Evolutionary conservation across 495 filamentous ascomycete genomes (phyloP).

Genomic region (Neurospora tetraspora): DNA sequence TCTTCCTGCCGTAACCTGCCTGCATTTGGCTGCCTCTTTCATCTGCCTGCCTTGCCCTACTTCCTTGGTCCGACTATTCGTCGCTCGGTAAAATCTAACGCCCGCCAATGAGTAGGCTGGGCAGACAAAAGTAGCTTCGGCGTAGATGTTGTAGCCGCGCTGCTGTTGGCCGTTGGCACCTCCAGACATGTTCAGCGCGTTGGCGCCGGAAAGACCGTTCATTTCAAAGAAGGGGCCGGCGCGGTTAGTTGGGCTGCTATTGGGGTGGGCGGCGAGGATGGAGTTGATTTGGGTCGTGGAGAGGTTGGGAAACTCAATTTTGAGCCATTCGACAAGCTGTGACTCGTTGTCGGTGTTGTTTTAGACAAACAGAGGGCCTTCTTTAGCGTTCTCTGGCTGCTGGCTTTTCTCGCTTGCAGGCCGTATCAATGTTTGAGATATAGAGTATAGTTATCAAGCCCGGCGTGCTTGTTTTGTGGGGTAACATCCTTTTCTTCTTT

Average conservation of each 20-base stretch:
- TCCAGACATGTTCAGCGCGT: constrained; percentile 14
- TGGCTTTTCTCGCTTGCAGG: too few species aligned
- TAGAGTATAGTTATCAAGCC: too few species aligned
- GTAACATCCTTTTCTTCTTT: too few species aligned
- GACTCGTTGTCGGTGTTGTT: constrained; percentile 35
- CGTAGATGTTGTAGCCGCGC: constrained; percentile 43
- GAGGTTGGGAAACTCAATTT: constrained; percentile 38
- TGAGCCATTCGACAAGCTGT: constrained; percentile 38
- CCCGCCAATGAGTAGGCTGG: constrained; percentile 38
- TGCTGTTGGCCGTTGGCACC: constrained; percentile 25
- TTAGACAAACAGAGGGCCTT: constrained; percentile 33
- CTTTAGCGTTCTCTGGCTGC: constrained; percentile 5
- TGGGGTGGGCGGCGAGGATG: constrained; percentile 27
- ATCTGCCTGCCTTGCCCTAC: too few species aligned
- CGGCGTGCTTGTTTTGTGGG: too few species aligned
- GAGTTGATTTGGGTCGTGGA: constrained; percentile 32
- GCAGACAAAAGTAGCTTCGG: constrained; percentile 53
- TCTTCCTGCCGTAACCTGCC: too few species aligned
- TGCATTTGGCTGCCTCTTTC: too few species aligned
- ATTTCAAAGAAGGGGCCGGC: constrained; percentile 18
- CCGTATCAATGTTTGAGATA: too few species aligned
- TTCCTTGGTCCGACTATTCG: too few species aligned
- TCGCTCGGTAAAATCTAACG: too few species aligned
- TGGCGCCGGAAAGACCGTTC: constrained; percentile 10
- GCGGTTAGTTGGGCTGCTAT: constrained; percentile 7